These are phyloP conservation scores for Aspergillus fructus DNA, from an alignment of 2,329 filamentous ascomycete genomes.

Conservation along the genomic window DNA sequence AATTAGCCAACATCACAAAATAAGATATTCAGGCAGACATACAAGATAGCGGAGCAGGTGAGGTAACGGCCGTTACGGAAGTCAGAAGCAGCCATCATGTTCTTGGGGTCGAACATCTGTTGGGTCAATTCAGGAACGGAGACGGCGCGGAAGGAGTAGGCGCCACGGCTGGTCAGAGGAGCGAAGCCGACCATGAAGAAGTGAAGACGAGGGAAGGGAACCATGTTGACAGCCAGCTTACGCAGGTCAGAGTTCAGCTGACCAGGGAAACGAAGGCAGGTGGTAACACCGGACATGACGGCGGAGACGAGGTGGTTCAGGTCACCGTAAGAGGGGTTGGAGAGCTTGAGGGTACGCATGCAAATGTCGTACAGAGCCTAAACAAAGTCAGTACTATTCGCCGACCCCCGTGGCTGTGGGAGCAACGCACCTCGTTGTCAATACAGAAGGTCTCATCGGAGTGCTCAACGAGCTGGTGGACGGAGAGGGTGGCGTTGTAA, in stretches of 20 bases:
- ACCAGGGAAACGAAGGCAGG: slow-evolving; percentile 97
- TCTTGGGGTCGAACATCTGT: slow-evolving; percentile 99
- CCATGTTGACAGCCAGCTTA: slow-evolving; percentile 99
- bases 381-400: slow-evolving; percentile 2
- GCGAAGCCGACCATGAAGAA: slow-evolving; percentile 99
- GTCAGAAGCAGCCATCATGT: slow-evolving; percentile 99
- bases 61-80: slow-evolving; percentile 99
- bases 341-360: slow-evolving; percentile 99
- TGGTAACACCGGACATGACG: slow-evolving; percentile 99
- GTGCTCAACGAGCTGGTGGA: slow-evolving; percentile 99
- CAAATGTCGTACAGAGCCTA: slow-evolving; percentile 98
- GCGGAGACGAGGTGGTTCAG: slow-evolving; percentile 99
- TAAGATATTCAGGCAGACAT: slow-evolving; percentile 37
- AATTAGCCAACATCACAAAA: background rate
- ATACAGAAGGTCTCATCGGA: slow-evolving; percentile 99
- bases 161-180: slow-evolving; percentile 89
- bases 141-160: slow-evolving; percentile 95
- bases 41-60: slow-evolving; percentile 98
- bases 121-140: slow-evolving; percentile 97
- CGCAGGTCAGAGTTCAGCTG: slow-evolving; percentile 99
- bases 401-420: background rate
- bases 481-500: slow-evolving; percentile 98
- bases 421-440: slow-evolving; percentile 76
- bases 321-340: slow-evolving; percentile 97
- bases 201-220: slow-evolving; percentile 99